A percentile compares a stretch with the other conserved stretches of the same genome.
phyloP scores from a whole-genome alignment of 805 yeast genomes.

The Candida endomychidarum region DNA sequence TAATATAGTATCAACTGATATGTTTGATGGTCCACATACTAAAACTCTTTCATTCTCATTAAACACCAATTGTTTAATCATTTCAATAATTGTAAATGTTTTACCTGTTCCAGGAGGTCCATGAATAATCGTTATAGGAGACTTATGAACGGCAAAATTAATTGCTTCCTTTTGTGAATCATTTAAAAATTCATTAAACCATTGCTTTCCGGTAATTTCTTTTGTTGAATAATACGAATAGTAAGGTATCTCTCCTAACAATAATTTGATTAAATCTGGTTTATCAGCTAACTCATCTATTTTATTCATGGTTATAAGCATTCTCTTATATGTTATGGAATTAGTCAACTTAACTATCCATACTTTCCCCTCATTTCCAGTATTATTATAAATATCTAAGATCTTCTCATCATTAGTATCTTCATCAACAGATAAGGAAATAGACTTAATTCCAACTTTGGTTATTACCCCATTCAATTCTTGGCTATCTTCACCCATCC shows the following conservation, averaged over 20 bases:
- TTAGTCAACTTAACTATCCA: slow-evolving; percentile 72
- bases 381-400: slow-evolving; percentile 44
- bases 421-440: slow-evolving; percentile 64
- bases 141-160: slow-evolving; percentile 52
- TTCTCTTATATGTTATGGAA: slow-evolving; percentile 71
- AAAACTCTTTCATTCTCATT: slow-evolving; percentile 53
- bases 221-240: slow-evolving; percentile 3
- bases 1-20: slow-evolving; percentile 85
- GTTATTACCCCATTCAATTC: slow-evolving; percentile 66
- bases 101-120: slow-evolving; percentile 86
- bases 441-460: slow-evolving; percentile 44
- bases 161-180: slow-evolving; percentile 75
- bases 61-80: slow-evolving; percentile 67
- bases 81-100: slow-evolving; percentile 81
- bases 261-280: slow-evolving; percentile 37
- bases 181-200: slow-evolving; percentile 50
- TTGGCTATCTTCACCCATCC: slow-evolving; percentile 30
- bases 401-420: slow-evolving; percentile 50
- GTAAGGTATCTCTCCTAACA: slow-evolving; percentile 46
- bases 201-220: slow-evolving; percentile 4
- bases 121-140: slow-evolving; percentile 63
- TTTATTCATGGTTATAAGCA: slow-evolving; percentile 75
- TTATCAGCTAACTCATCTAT: slow-evolving; percentile 48
- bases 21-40: slow-evolving; percentile 93
- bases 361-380: slow-evolving; percentile 43